These are phyloP conservation scores for Aspergillus sp. DNA, from an alignment of 2,329 filamentous ascomycete genomes.

Conservation along the genomic window DNA sequence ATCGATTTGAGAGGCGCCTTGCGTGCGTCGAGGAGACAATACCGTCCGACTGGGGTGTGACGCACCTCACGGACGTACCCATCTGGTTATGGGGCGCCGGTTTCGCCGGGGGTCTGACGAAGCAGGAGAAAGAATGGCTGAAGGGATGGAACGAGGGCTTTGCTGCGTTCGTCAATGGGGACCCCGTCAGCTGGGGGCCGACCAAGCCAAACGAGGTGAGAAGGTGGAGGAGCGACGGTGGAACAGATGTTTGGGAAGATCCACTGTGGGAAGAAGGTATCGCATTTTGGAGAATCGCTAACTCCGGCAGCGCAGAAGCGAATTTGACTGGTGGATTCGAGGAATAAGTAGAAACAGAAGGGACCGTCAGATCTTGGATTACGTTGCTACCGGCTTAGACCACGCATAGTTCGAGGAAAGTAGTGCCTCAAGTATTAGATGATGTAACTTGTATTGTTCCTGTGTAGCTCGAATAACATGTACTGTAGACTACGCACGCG, in stretches of 20 bases:
- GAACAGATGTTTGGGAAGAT: background rate
- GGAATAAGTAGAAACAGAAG: background rate
- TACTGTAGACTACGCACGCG: background rate
- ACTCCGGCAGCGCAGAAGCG: background rate
- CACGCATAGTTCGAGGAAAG: background rate
- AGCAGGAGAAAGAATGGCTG: background rate
- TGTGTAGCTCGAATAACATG: background rate
- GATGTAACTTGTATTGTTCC: background rate
- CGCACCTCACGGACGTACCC: conserved; percentile 1
- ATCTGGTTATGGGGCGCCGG: background rate
- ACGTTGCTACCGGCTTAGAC: background rate
- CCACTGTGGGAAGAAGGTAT: background rate
- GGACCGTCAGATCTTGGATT: background rate
- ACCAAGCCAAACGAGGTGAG: background rate
- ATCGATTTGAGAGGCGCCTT: conserved; percentile 3
- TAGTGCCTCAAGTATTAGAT: background rate
- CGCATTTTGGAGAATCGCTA: background rate
- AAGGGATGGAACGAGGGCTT: background rate
- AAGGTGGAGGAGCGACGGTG: background rate
- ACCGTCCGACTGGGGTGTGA: conserved; percentile 1
- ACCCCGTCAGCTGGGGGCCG: background rate
- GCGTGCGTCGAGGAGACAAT: conserved; percentile 2
- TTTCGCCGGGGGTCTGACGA: background rate
- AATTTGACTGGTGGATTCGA: background rate
- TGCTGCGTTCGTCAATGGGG: background rate